These are phyloP conservation scores for Rehmannia glutinosa DNA, from an alignment of 257 asterid genomes.

Conservation along the genomic window DNA sequence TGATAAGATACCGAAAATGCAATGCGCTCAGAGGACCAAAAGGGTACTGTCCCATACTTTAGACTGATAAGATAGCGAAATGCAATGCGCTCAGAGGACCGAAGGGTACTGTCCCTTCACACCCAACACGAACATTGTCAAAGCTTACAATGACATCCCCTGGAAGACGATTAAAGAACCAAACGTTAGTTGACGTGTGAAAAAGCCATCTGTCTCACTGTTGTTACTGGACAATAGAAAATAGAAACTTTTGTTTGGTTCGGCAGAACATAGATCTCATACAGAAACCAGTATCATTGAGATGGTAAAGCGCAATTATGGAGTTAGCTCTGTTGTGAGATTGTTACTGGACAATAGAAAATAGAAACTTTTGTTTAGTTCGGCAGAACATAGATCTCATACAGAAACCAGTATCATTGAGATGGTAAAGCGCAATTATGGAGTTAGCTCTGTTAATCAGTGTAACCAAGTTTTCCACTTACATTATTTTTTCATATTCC, in stretches of 20 bases:
- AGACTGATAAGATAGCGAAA: slow-evolving; percentile 92
- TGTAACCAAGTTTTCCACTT: background rate
- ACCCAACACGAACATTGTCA: slow-evolving; percentile 76
- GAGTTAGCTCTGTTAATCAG: background rate
- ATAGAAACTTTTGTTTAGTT: too few relatives aligned
- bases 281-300: background rate
- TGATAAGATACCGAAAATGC: slow-evolving; percentile 92
- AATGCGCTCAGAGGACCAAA: slow-evolving; percentile 82
- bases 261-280: background rate
- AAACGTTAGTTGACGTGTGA: slow-evolving; percentile 6
- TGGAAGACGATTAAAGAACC: slow-evolving; percentile 32
- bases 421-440: background rate
- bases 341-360: too few relatives aligned
- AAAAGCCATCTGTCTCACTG: background rate
- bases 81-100: slow-evolving; percentile 89
- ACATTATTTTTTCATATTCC: background rate
- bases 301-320: background rate
- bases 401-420: background rate
- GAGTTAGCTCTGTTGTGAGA: background rate
- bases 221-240: background rate
- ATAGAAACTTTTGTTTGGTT: background rate
- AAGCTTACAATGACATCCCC: slow-evolving; percentile 96
- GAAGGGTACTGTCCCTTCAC: slow-evolving; percentile 97
- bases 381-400: background rate
- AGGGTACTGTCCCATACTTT: too few relatives aligned